Evolutionary conservation across 2,329 filamentous ascomycete species (phyloP), one percentile per base, ranked within the genome.

Genomic region (Fusarium proliferatum): DNA sequence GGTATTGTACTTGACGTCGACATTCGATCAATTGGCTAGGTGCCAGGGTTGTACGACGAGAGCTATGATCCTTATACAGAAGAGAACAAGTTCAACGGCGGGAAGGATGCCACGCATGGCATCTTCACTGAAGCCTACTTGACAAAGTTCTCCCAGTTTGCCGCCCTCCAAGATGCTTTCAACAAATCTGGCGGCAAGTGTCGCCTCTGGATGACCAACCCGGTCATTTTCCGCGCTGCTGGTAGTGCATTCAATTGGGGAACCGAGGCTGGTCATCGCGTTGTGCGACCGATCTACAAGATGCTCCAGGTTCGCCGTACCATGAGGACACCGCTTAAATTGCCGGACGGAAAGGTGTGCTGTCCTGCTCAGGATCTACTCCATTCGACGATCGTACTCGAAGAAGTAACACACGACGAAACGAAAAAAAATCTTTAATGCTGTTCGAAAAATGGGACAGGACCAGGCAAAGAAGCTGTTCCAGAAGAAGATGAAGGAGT

Each of bases 91-190:
- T 12, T 21, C 3, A 11, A 19, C 17, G 17, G 2, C 9, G 6
- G 11, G 17, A 13, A 19, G 17, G 9, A 26, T 0, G 2, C 0
- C 1, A 21, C 23, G 0, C 17, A 15, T 28, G 11, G 43, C 1
- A 28, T 46, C 9, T 21, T 28, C 23, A 46, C 43, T 28, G 11
- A 7, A 21, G 0, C 23, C 6, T 26, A 17, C 17, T 9, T 46
- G 23, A 15, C 17, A 28, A 1, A 28, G 11, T 15, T 19, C 0
- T 23, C 43, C 1, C 23, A 28, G 11, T 46, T 28, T 46, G 0
- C 5, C 5, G 8, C 8, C 2, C 43, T 46, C 0, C 4, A 28
- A 12, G 23, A 46, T 1, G 3, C 28, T 46, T 28, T 6, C 43
- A 3, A 46, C 11, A 19, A 46, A 17, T 46, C 43, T 17, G 11